These are phyloP conservation scores for Podospora anserina DNA, from an alignment of 495 filamentous ascomycete species.

Conservation along the genomic window DNA sequence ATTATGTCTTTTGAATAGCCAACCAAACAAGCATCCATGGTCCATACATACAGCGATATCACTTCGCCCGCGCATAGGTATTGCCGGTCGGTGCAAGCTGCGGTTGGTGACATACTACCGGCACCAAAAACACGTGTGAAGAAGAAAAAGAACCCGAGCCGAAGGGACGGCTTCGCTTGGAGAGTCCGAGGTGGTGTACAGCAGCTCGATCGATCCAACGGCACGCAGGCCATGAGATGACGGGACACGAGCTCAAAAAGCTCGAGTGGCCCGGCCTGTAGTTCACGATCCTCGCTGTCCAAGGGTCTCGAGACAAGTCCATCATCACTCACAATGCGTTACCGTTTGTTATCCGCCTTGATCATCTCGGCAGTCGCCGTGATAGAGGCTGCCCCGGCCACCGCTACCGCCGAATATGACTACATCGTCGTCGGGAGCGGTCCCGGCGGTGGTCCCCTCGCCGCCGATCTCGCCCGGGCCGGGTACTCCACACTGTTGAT, in stretches of 20 bases:
- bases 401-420: conserved; percentile 45
- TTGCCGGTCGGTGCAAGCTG: background rate
- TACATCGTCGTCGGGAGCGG: conserved; percentile 67
- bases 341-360: conserved; percentile 30
- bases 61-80: background rate
- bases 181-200: background rate
- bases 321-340: conserved; percentile 24
- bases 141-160: background rate
- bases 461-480: conserved; percentile 57
- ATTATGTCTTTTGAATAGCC: background rate
- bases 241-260: background rate
- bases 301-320: background rate
- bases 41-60: background rate
- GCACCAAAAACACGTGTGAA: background rate
- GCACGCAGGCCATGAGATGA: background rate
- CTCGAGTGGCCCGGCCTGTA: background rate
- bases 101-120: background rate
- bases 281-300: conserved; percentile 29
- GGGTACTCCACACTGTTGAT: conserved; percentile 60
- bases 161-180: background rate
- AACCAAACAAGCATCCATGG: too few species aligned
- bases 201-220: background rate
- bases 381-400: conserved; percentile 10
- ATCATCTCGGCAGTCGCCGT: conserved; percentile 26
- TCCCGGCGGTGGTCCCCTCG: conserved; percentile 62